phyloP scores from a whole-genome alignment of 75 land plant species.

The Selaginella tamariscina region DNA sequence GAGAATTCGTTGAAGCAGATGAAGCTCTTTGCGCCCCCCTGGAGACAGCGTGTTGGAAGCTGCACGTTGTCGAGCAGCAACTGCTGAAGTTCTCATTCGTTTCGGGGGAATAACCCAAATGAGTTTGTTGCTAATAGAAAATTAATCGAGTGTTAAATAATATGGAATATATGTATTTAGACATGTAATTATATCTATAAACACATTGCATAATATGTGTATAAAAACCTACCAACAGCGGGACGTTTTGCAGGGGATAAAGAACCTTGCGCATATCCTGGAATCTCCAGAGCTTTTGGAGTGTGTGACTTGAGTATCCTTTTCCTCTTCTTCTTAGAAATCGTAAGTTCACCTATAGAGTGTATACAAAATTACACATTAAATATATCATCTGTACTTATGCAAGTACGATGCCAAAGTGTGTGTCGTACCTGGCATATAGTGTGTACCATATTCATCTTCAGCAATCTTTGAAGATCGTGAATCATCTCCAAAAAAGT shows the following conservation, averaged over 20 bases:
- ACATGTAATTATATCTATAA: no score
- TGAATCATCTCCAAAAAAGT: neutral
- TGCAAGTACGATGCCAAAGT: no score
- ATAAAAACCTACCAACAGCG: neutral
- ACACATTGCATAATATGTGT: no score
- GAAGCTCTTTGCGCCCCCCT: neutral
- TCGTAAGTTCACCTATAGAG: slow-evolving; percentile 32
- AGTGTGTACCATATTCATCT: slow-evolving; percentile 38
- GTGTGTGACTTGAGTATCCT: slow-evolving; percentile 16
- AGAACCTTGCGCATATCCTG: neutral
- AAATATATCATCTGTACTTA: no score
- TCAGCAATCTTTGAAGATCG: slow-evolving; percentile 24
- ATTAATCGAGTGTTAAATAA: no score
- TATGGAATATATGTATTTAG: no score
- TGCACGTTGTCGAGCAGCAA: slow-evolving; percentile 6
- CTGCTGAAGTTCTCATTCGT: slow-evolving; percentile 59
- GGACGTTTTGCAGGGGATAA: neutral
- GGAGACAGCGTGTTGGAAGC: neutral
- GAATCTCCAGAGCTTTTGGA: slow-evolving; percentile 15
- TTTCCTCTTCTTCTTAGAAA: slow-evolving; percentile 39
- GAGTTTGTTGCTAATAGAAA: neutral
- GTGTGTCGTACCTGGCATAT: no score
- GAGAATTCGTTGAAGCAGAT: neutral
- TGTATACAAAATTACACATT: no score
- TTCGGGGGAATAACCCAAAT: slow-evolving; percentile 56